These are phyloP conservation scores for Trichaptum fuscoviolaceum DNA, from an alignment of 768 basidiomycete species.

Conservation along the genomic window DNA sequence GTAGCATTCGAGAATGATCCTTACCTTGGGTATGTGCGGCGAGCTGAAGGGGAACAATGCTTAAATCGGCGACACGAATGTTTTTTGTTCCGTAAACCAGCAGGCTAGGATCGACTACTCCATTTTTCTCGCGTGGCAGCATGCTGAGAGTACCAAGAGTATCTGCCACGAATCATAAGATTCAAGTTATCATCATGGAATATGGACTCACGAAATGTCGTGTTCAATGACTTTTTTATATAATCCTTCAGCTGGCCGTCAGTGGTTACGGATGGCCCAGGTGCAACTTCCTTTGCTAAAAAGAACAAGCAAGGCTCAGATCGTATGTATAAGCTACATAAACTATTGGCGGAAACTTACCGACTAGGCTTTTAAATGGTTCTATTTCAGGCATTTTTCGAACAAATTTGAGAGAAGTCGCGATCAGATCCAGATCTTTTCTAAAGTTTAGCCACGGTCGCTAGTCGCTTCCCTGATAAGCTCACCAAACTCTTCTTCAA, in stretches of 20 bases:
- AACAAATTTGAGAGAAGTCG: constrained; percentile 21
- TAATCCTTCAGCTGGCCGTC: constrained; percentile 23
- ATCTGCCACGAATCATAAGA: constrained; percentile 14
- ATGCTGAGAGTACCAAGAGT: constrained; percentile 63
- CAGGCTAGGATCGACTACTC: constrained; percentile 57
- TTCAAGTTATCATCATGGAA: neutral
- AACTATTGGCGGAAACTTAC: constrained; percentile 5
- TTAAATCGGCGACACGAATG: constrained; percentile 50
- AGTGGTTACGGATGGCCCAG: constrained; percentile 23
- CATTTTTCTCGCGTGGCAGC: constrained; percentile 52
- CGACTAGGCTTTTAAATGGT: constrained; percentile 17
- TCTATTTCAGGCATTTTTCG: constrained; percentile 16
- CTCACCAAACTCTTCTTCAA: constrained; percentile 24
- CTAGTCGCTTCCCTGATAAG: neutral
- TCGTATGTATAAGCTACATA: too few species aligned
- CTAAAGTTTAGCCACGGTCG: neutral
- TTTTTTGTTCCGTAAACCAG: constrained; percentile 57
- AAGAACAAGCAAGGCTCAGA: neutral
- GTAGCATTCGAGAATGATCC: neutral
- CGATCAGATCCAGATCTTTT: constrained; percentile 18
- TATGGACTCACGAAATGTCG: constrained; percentile 16
- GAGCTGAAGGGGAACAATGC: constrained; percentile 20
- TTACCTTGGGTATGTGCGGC: constrained; percentile 13
- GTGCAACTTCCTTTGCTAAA: constrained; percentile 21
- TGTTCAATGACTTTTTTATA: constrained; percentile 16